Percentiles rank a stretch among this genome's conserved stretches.
These are phyloP conservation scores for Fusarium falciforme DNA, from an alignment of 2,329 filamentous ascomycete genomes.

Conservation along the genomic window DNA sequence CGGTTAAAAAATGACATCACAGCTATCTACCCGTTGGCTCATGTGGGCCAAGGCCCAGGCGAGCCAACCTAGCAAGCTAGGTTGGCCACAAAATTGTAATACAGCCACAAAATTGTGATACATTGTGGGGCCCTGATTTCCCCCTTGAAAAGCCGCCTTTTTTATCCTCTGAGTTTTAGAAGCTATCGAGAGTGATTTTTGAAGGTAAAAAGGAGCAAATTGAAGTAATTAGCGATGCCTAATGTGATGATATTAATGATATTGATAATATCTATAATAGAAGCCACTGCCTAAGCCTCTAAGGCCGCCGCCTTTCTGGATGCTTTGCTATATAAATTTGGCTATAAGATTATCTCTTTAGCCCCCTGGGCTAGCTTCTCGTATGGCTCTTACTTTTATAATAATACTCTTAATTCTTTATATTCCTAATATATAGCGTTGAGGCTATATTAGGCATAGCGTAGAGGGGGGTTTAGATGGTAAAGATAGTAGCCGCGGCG, in stretches of 20 bases:
- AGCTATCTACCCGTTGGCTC: background rate
- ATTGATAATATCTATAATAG: background rate
- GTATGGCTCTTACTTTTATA: background rate
- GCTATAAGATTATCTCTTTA: background rate
- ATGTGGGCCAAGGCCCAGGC: background rate
- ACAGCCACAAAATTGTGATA: background rate
- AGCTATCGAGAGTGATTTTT: background rate
- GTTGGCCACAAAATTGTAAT: background rate
- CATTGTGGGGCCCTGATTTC: background rate
- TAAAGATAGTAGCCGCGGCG: background rate
- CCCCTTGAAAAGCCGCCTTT: background rate
- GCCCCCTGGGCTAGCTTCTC: background rate
- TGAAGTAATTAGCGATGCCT: background rate
- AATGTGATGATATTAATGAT: background rate
- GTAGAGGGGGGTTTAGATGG: background rate
- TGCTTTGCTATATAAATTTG: background rate
- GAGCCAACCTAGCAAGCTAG: background rate
- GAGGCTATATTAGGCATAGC: background rate
- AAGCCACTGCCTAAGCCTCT: background rate
- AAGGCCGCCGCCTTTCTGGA: background rate
- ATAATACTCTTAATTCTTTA: background rate
- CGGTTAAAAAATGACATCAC: background rate
- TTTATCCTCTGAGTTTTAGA: background rate
- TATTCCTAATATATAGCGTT: background rate
- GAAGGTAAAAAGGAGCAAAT: background rate